Evolutionary conservation across 2,329 filamentous ascomycete genomes (phyloP), one percentile per base, ranked within the genome.

Genomic region (Trichocomaceae sp.): DNA sequence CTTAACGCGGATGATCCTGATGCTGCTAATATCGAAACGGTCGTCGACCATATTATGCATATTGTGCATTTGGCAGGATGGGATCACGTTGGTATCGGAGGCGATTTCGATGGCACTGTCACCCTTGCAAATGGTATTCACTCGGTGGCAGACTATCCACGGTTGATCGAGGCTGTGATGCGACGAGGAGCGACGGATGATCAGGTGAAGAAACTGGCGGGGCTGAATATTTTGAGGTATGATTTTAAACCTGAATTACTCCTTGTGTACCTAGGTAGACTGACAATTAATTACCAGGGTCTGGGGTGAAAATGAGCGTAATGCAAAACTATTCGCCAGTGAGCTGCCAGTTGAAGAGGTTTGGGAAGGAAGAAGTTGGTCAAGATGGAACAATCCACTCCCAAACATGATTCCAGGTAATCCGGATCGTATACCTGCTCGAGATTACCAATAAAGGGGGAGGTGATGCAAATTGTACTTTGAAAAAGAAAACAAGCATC

Each of bases 1-100:
- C 47, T 50, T n/a, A 50, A 50, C 33, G 47, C 49, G 37, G 49
- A 51, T n/a, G 39, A 51, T 51, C 49, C 49, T 17, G 49, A 51
- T 44, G 26, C 49, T 26, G 49, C 49, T 20, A 33, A 51, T 51
- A 51, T 51, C 37, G 49, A 51, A 22, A 51, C 49, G 17, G 49
- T 51, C 49, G 49, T 51, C 10, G 49, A 51, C 45, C 49, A 51
- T 51, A 51, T 51, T 23, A 51, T 51, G 49, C 22, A 55, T 59
- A 52, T 60, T n/a, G 57, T 54, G 15, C 23, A 56, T 26, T 13
- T 57, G 12, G 55, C 53, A 17, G 71, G 72, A 1, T 75, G 67
- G 66, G 65, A 67, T 3, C 66, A 69, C 52, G 66, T 74, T 5
- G 72, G 72, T 4, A 62, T 74, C 2, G 72, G 72, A 1, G 56